phyloP scores from a whole-genome alignment of 768 basidiomycete species.

The Atractiella rhizophila region DNA sequence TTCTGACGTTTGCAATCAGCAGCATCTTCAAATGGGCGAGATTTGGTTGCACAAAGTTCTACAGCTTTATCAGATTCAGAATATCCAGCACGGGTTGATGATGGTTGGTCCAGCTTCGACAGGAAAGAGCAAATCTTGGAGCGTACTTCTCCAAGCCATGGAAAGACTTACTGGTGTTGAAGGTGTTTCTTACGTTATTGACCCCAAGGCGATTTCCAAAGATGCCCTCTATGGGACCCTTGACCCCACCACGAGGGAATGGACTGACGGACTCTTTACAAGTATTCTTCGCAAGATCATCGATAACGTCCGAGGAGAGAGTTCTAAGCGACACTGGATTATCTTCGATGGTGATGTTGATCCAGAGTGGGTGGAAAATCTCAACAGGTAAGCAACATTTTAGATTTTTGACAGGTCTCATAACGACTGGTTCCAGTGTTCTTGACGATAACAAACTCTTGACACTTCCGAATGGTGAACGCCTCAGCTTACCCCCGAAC shows the following conservation, averaged over 20 bases:
- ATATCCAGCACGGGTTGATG: constrained; percentile 98
- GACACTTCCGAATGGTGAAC: constrained; percentile 91
- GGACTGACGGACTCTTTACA: constrained; percentile 97
- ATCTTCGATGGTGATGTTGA: constrained; percentile 98
- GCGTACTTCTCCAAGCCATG: constrained; percentile 65
- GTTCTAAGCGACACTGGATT: constrained; percentile 91
- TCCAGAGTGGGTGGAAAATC: constrained; percentile 98
- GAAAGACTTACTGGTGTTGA: constrained; percentile 76
- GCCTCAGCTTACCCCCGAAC: constrained; percentile 82
- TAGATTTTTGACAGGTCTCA: not conserved
- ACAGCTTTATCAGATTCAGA: constrained; percentile 96
- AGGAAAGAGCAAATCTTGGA: constrained; percentile 94
- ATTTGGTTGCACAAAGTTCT: constrained; percentile 86
- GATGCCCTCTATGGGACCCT: constrained; percentile 91
- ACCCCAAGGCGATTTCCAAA: constrained; percentile 97
- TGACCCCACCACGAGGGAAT: constrained; percentile 89
- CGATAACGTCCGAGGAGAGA: constrained; percentile 94
- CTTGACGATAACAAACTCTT: constrained; percentile 94
- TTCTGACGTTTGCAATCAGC: constrained; percentile 57
- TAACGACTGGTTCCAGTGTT: constrained; percentile 34
- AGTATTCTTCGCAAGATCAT: constrained; percentile 93
- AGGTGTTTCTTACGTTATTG: constrained; percentile 85
- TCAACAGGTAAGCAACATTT: constrained; percentile 58
- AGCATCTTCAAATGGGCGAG: constrained; percentile 59
- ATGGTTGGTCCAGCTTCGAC: constrained; percentile 96